Evolutionary conservation across 2,329 filamentous ascomycete genomes (phyloP).

Genomic region (Botryotinia narcissicola): DNA sequence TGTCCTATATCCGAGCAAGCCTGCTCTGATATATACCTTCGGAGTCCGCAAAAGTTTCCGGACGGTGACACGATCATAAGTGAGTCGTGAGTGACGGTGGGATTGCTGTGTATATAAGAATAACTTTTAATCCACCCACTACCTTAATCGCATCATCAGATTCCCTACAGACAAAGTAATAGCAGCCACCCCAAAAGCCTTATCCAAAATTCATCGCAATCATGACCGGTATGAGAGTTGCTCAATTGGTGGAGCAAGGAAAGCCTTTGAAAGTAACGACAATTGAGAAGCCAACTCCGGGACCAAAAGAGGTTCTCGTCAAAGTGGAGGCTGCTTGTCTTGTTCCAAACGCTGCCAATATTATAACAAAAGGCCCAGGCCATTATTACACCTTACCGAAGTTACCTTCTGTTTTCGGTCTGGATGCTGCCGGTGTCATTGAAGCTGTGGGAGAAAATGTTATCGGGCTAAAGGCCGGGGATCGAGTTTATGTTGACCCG

Average conservation of each 20-base stretch:
- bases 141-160: neutral
- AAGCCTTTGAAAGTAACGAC: neutral
- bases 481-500: conserved; percentile 1
- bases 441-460: conserved; percentile 1
- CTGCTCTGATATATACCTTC: neutral
- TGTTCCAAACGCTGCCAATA: neutral
- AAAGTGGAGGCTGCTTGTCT: conserved; percentile 1
- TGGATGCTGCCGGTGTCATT: neutral
- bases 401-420: neutral
- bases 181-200: no score
- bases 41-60: neutral
- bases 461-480: neutral
- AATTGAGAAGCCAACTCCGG: neutral
- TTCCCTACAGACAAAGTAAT: neutral
- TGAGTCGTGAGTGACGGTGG: neutral
- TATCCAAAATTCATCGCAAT: no score
- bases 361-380: neutral
- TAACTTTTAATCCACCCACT: neutral
- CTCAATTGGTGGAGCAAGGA: neutral
- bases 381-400: neutral
- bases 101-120: neutral
- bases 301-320: neutral
- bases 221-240: neutral
- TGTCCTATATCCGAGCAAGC: neutral
- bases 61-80: neutral